These are phyloP conservation scores for Rhizopogon roseolus DNA, from an alignment of 768 basidiomycete genomes.

Conservation along the genomic window DNA sequence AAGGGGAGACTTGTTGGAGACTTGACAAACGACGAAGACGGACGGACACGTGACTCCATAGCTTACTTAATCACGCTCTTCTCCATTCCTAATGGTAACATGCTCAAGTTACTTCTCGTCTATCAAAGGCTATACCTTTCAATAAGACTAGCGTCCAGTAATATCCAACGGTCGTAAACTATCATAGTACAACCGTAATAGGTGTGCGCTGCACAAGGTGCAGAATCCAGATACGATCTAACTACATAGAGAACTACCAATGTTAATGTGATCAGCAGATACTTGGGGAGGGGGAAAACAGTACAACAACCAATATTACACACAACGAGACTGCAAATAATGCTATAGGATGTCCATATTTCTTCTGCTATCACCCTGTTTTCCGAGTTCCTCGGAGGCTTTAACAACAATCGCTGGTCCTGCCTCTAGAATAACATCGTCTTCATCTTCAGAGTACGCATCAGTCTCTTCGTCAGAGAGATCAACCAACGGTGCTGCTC, in stretches of 20 bases:
- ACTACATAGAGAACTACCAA: not conserved
- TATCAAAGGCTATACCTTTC: too few species aligned
- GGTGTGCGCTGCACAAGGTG: not conserved
- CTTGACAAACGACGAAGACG: too few species aligned
- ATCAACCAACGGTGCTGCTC: slow-evolving; percentile 23
- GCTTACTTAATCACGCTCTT: too few species aligned
- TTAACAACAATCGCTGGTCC: slow-evolving; percentile 59
- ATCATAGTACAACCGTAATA: not conserved
- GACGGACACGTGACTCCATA: too few species aligned
- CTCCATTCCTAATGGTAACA: too few species aligned
- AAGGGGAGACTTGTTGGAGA: too few species aligned
- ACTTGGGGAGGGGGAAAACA: not conserved
- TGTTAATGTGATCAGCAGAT: not conserved
- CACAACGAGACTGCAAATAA: not conserved
- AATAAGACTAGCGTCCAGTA: too few species aligned
- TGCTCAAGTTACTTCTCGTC: too few species aligned
- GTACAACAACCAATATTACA: not conserved
- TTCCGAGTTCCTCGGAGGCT: slow-evolving; percentile 13
- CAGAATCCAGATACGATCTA: slow-evolving; percentile 1
- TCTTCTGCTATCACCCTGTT: slow-evolving; percentile 1
- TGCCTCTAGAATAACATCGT: slow-evolving; percentile 70
- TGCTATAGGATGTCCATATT: not conserved
- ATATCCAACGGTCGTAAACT: too few species aligned
- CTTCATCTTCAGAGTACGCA: slow-evolving; percentile 44
- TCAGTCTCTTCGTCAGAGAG: slow-evolving; percentile 34